Evolutionary conservation across 257 asterid genomes (phyloP), one percentile per base, ranked within the genome.

Genomic region (Ocimum tenuiflorum): DNA sequence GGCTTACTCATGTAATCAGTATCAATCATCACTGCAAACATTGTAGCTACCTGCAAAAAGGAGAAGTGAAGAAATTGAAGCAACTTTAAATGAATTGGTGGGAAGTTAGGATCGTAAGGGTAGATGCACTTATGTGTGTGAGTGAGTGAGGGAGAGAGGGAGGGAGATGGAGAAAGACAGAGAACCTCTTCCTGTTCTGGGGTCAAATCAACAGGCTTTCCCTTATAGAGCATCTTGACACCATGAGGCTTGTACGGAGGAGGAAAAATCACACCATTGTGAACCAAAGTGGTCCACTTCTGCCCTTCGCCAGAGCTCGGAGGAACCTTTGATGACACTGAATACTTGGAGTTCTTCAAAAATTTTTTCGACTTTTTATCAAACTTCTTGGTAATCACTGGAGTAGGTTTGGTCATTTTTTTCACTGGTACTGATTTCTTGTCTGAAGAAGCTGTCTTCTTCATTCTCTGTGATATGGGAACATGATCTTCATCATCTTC

Each of bases 251-350:
- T 80, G 83, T 94, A 94, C 4, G 95, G 88, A 60, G 99, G 95
- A 1, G 99, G 99, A 77, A 94, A 94, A 60, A 91, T 94, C 67
- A 94, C 91, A 63, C 99, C 99, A 69, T 73, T 94, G 80, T 94
- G 99, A 60, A 79, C 89, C 87, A 94, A 80, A 31, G 95, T 91
- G 67, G 88, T 83, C 99, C 99, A 94, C 81, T 94, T 94, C 82
- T 90, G 88, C 76, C 96, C 97, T 63, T 87, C 99, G 60, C 99
- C 99, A 70, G 96, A 94, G 76, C 94, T 65, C 13, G 99, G 97
- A 66, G 79, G 86, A 65, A 86, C 77, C 79, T 72, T 92, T 11
- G 94, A 92, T 33, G 99, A 84, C 81, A 79, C 87, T 12, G 95
- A 81, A 74, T 81, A 91, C 67, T 80, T 75, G 8, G 95, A 74